These are phyloP conservation scores for Phaeophleospora eucalypticola DNA, from an alignment of 2,329 filamentous ascomycete genomes.

Conservation along the genomic window DNA sequence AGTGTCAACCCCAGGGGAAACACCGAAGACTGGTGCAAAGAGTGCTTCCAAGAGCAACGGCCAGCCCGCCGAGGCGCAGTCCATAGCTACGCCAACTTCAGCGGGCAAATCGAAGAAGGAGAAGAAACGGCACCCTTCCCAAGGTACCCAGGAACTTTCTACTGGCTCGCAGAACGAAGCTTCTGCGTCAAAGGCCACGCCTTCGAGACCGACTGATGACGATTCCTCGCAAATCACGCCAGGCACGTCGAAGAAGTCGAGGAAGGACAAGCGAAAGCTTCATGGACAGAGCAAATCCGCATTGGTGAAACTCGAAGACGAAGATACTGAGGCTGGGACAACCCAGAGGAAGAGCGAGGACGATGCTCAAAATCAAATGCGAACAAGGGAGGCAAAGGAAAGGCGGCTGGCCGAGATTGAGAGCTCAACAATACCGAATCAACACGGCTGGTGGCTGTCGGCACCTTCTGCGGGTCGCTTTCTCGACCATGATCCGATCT, in stretches of 20 bases:
- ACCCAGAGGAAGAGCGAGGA: no score
- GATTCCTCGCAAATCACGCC: background rate
- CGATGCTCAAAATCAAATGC: conserved; percentile 19
- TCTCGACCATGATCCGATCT: conserved; percentile 53
- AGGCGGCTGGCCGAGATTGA: conserved; percentile 14
- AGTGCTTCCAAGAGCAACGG: background rate
- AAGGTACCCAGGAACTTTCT: no score
- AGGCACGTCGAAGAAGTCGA: conserved; percentile 11
- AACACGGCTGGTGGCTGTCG: conserved; percentile 45
- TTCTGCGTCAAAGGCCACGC: background rate
- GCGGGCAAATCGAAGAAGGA: conserved; percentile 1
- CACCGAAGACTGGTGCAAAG: background rate
- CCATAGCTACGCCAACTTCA: background rate
- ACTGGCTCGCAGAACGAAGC: background rate
- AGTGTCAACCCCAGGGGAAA: background rate
- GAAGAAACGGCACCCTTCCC: background rate
- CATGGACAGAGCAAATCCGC: background rate
- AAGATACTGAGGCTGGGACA: no score
- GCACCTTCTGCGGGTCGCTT: conserved; percentile 53
- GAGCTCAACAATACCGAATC: conserved; percentile 12
- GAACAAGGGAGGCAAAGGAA: conserved; percentile 10
- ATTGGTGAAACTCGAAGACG: background rate
- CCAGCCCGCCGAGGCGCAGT: no score
- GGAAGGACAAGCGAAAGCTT: conserved; percentile 11
- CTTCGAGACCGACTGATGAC: background rate